Base-by-base conservation (phyloP, 2,329 filamentous ascomycete genomes). In the Fusarium duplospermum region DNA sequence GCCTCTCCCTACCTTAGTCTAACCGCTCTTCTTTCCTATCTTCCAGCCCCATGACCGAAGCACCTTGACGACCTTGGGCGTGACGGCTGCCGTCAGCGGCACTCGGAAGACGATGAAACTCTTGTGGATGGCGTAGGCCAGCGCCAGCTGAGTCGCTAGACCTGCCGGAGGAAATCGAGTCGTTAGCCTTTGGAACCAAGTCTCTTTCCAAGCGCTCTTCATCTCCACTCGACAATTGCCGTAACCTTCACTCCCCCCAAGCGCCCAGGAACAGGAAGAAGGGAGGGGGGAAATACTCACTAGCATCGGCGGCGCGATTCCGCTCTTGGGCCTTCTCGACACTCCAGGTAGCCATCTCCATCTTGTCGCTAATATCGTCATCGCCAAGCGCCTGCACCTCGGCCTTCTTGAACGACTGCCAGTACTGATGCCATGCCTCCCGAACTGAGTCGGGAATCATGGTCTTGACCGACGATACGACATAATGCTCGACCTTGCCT, bases 71-170 rank as follows among this genome's bases (percentile, higher is more conserved):
- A 98, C 92, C 84, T 97, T 98, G 2, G 96, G 96, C 10, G 94
- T 95, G 36, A 98, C 88, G 4, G 95, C 96, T 14, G 94, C 95
- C 1, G 96, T 96, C 73, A 98, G 85, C 10, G 96, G 96, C 11
- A 99, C 94, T n/a, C 96, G 91, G 75, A 98, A 83, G 83, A 99
- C 98, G 79, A 99, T 98, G 83, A 98, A 94, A 77, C 93, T 97
- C 86, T 99, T 99, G 87, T 99, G 96, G 67, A 99, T 94, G 31
- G 96, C 96, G 80, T 99, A 99, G 14, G 96, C 96, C 58, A 99
- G 89, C 18, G 94, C 95, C 33, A 99, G 86, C 81, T 98, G 95
- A 10, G 96, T 98, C 61, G 87, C 90, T 36, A 92, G 82, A 76
- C 90, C 90, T 92, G 72, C 31, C 45, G 36, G 31, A 42, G 57